Conservation (phyloP, 768 basidiomycete species). For the Podaxis sp. region DNA sequence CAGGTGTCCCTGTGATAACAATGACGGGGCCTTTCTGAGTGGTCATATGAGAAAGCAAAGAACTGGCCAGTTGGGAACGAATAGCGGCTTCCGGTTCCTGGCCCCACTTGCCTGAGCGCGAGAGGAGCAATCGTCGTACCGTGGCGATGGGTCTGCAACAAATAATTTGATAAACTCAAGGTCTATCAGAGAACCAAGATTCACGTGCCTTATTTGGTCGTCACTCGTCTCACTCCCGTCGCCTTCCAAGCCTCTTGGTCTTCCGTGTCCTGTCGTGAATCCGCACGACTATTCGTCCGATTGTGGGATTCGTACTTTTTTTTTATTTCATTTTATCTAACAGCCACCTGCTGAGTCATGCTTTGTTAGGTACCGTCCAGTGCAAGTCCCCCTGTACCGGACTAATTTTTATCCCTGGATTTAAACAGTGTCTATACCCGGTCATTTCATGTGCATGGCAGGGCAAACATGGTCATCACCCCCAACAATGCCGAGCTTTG, state of each 20-base stretch:
- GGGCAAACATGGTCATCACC: not conserved
- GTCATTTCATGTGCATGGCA: not conserved
- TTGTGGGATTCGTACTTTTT: not conserved
- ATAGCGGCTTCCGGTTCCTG: not conserved
- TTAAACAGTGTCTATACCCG: not conserved
- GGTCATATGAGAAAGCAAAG: slow-evolving; percentile 6
- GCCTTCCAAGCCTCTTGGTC: not conserved
- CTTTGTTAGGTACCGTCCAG: not conserved
- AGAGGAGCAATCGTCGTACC: not conserved
- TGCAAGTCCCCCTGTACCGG: not conserved
- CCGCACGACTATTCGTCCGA: not conserved
- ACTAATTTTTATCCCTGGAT: not conserved
- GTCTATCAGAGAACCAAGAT: slow-evolving; percentile 2
- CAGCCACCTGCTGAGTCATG: too few species aligned
- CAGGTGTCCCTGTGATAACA: slow-evolving; percentile 88
- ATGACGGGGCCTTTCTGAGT: slow-evolving; percentile 57
- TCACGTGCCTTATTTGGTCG: slow-evolving; percentile 4
- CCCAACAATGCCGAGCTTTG: not conserved
- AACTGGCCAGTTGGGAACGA: not conserved
- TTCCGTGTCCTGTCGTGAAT: not conserved
- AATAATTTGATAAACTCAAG: slow-evolving; percentile 1
- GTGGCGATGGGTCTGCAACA: not conserved
- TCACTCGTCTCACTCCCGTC: not conserved
- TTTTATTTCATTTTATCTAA: not conserved
- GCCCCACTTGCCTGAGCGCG: slow-evolving; percentile 1